Evolutionary conservation across 1,284 basidiomycete genomes (phyloP).

Genomic region (Flammula alnicola): DNA sequence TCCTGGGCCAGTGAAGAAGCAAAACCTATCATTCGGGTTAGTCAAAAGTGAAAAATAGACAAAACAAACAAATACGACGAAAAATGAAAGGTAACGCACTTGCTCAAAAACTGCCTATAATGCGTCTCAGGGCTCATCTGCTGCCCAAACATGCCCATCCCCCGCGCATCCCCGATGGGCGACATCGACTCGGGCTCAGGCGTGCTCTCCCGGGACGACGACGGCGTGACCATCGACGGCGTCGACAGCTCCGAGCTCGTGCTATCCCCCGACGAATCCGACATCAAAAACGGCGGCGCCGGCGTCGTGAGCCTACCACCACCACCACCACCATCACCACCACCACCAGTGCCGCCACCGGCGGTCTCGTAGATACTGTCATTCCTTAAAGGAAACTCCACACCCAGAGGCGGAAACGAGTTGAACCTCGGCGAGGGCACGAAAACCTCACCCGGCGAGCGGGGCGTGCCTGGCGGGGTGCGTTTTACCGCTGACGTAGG

Average conservation of each 20-base stretch:
- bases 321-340: conserved; percentile 1
- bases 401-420: conserved; percentile 46
- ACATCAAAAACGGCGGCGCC: conserved; percentile 11
- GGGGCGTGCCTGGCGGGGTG: conserved; percentile 50
- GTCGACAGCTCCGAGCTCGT: conserved; percentile 60
- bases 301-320: too few species aligned
- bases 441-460: conserved; percentile 22
- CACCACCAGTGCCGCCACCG: too few species aligned
- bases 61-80: conserved; percentile 15
- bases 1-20: conserved; percentile 71
- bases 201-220: conserved; percentile 44
- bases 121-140: conserved; percentile 37
- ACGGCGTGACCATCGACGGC: conserved; percentile 52
- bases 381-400: conserved; percentile 22
- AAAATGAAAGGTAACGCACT: conserved; percentile 46
- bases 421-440: conserved; percentile 34
- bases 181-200: conserved; percentile 21
- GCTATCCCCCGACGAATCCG: conserved; percentile 24
- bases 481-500: conserved; percentile 32
- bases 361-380: too few species aligned
- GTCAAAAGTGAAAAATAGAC: background rate
- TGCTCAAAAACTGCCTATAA: conserved; percentile 67
- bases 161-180: conserved; percentile 20
- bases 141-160: conserved; percentile 1
- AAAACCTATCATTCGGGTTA: too few species aligned